phyloP scores from a whole-genome alignment of 1,284 basidiomycete species.

The Austropuccinia psidii region DNA sequence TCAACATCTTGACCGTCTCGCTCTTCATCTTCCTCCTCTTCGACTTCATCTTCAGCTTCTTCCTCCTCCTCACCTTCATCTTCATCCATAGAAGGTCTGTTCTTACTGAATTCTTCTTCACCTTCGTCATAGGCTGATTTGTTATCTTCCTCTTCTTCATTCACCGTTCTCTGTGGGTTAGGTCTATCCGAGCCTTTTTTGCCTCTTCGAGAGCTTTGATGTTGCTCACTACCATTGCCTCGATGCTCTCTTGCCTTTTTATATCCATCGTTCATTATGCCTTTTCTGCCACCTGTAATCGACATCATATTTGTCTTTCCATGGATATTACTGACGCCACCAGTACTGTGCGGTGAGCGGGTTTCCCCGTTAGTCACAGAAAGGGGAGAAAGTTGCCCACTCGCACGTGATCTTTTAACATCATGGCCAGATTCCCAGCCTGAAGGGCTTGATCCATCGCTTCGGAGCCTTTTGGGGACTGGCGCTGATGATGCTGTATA shows the following conservation, averaged over 20 bases:
- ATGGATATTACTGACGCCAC: neutral
- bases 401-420: neutral
- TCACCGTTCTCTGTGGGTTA: neutral
- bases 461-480: neutral
- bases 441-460: constrained; percentile 5
- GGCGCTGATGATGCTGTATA: neutral
- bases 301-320: neutral
- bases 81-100: neutral
- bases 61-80: neutral
- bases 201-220: neutral
- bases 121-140: neutral
- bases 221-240: neutral
- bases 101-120: neutral
- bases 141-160: neutral
- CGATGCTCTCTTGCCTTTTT: neutral
- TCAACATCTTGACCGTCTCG: neutral
- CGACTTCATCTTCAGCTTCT: neutral
- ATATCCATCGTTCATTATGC: constrained; percentile 9
- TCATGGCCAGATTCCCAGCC: neutral
- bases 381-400: neutral
- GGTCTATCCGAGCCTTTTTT: neutral
- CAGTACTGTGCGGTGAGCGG: neutral
- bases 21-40: neutral
- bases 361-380: neutral
- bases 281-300: neutral